Conservation (phyloP, 371 early-diverging fungal genomes). For the Apophysomyces ossiformis region DNA sequence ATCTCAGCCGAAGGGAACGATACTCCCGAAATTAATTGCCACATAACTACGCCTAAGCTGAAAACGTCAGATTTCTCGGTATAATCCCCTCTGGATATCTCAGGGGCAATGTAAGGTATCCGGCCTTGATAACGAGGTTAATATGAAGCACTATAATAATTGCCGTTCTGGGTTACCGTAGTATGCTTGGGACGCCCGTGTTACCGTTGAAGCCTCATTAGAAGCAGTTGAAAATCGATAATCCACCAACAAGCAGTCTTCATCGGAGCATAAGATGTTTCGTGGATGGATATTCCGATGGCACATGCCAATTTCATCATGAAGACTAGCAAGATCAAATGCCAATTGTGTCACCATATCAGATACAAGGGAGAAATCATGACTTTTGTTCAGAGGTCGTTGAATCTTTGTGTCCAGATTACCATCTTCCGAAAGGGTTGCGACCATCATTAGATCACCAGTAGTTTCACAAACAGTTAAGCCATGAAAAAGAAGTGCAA, state of each 20-base stretch:
- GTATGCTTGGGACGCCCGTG: conserved; percentile 32
- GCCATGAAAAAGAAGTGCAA: conserved; percentile 44
- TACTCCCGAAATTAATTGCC: conserved; percentile 54
- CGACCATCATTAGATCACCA: conserved; percentile 46
- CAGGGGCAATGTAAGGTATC: conserved; percentile 65
- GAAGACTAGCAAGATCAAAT: conserved; percentile 40
- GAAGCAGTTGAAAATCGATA: conserved; percentile 46
- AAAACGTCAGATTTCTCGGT: conserved; percentile 57
- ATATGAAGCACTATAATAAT: neutral
- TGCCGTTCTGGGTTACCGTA: conserved; percentile 27
- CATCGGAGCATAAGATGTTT: conserved; percentile 38
- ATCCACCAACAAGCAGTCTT: conserved; percentile 43
- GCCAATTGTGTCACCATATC: conserved; percentile 41
- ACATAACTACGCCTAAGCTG: conserved; percentile 57
- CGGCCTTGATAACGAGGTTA: conserved; percentile 14
- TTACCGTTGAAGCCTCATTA: conserved; percentile 37
- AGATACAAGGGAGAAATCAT: conserved; percentile 20
- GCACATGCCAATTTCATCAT: conserved; percentile 46
- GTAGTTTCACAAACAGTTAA: conserved; percentile 46
- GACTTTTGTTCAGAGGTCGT: conserved; percentile 14
- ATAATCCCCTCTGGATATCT: conserved; percentile 45
- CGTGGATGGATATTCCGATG: conserved; percentile 48
- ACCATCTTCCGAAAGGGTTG: conserved; percentile 37
- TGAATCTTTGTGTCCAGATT: conserved; percentile 38
- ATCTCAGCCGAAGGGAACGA: conserved; percentile 35